Evolutionary conservation across 2,329 filamentous ascomycete genomes (phyloP).

Genomic region (Epicoccum nigrum): DNA sequence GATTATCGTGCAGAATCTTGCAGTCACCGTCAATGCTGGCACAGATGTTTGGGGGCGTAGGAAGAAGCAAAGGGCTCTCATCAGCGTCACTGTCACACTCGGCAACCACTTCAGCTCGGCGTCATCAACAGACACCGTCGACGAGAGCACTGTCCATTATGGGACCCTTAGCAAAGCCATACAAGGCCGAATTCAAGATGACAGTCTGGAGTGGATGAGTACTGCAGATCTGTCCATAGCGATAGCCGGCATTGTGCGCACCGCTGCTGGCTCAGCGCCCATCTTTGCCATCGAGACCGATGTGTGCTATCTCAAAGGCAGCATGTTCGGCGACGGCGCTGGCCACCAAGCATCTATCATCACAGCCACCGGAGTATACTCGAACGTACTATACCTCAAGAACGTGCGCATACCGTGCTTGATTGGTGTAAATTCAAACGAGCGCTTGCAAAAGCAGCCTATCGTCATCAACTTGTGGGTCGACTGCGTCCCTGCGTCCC

Average conservation of each 20-base stretch:
- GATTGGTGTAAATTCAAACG: constrained; percentile 75
- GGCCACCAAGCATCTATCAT: constrained; percentile 52
- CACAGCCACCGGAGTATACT: constrained; percentile 24
- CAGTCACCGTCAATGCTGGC: constrained; percentile 61
- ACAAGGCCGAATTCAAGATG: constrained; percentile 53
- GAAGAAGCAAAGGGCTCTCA: constrained; percentile 65
- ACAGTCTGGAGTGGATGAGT: constrained; percentile 28
- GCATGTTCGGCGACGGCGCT: constrained; percentile 67
- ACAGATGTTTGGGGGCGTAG: constrained; percentile 72
- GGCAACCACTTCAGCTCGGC: constrained; percentile 62
- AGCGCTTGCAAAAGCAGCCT: constrained; percentile 69
- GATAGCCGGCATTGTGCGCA: constrained; percentile 24
- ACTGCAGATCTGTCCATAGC: constrained; percentile 29
- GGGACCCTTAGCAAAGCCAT: constrained; percentile 72
- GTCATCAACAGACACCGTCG: constrained; percentile 65
- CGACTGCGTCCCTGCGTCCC: constrained; percentile 55
- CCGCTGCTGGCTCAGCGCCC: constrained; percentile 33
- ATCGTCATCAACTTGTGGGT: constrained; percentile 68
- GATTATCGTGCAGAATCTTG: constrained; percentile 68
- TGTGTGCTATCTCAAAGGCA: constrained; percentile 70
- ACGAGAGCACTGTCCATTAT: constrained; percentile 77
- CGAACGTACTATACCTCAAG: constrained; percentile 57
- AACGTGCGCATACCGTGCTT: constrained; percentile 69
- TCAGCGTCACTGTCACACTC: constrained; percentile 67
- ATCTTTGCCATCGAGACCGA: constrained; percentile 57